These are phyloP conservation scores for Russula lepida DNA, from an alignment of 768 basidiomycete genomes.

Conservation along the genomic window DNA sequence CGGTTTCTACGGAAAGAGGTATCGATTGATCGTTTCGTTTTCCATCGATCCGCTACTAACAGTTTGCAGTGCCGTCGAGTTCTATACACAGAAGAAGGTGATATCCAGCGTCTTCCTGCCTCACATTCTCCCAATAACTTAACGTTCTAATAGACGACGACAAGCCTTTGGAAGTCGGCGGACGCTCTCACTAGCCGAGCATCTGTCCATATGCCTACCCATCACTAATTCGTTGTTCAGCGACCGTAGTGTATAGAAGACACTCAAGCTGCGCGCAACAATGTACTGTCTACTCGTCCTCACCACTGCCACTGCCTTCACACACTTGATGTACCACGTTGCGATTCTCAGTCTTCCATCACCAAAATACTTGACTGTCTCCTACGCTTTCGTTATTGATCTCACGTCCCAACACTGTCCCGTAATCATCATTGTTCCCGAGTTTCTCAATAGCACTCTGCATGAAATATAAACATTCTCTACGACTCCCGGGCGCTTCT, in stretches of 20 bases:
- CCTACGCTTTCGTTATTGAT: neutral
- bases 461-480: neutral
- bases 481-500: neutral
- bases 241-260: neutral
- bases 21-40: conserved; percentile 18
- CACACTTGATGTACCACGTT: neutral
- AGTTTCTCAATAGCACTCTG: neutral
- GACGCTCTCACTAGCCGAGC: conserved; percentile 73
- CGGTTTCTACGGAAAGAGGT: conserved; percentile 87
- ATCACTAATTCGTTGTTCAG: conserved; percentile 36
- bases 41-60: conserved; percentile 4
- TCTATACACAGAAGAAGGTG: conserved; percentile 94
- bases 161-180: conserved; percentile 86
- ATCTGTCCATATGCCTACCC: conserved; percentile 82
- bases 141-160: conserved; percentile 57
- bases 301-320: neutral
- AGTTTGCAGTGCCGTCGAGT: conserved; percentile 67
- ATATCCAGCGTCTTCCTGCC: neutral
- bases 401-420: neutral
- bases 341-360: neutral
- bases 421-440: neutral
- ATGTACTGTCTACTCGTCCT: too few relatives aligned
- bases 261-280: too few relatives aligned
- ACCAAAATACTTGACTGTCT: neutral
- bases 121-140: neutral